Base-by-base conservation (phyloP, 495 filamentous ascomycete genomes). In the Neurospora intermedia region DNA sequence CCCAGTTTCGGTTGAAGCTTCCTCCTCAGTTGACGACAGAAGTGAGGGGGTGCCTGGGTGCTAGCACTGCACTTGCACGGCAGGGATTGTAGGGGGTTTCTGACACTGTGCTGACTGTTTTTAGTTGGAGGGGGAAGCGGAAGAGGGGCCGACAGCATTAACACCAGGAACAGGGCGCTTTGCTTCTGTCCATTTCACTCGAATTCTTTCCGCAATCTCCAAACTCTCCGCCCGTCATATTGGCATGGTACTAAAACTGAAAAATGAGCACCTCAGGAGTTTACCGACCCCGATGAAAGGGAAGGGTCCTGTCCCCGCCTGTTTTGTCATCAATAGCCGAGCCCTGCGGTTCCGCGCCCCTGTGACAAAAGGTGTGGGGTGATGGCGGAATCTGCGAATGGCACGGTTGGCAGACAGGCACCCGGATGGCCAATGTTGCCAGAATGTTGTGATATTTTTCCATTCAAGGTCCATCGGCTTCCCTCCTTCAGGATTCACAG, bases 401-500 rank as follows among this genome's bases (percentile, higher is more conserved):
- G 40, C 69, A 40, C 23, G 73, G 59, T 72, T 71, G 69, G 59
- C 38, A 66, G 42, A 35, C 54, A 31, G 54, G 54, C 54, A 62
- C 20, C 11, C 18, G 72, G 6, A 23, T 45, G 9, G 71, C 40
- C 15, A 38, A 77, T 80, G 77, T 78, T 78, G 77, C 76, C 27
- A 81, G 79, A 80, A 80, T 81, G 78, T 76, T 77, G 79, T 74
- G 73, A 80, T 81, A 77, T 80, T 77, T 77, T 69, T 70, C 69
- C 43, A 72, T 59, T 13, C 20, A 46, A 69, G 45, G 27, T 23
- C 70, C 43, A 71, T 35, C 70, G 42, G 70, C 70, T 48, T 48
- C 42, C 43, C 70, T 66, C 54, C 23, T 35, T 0, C 13, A 35
- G 27, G 48, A 6, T 3, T 62, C 54, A 62, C 54, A 62, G 54